A percentile compares a stretch with the other conserved stretches of the same genome.
Conservation (phyloP, 1,284 basidiomycete species). For the Entoloma clypeatum region DNA sequence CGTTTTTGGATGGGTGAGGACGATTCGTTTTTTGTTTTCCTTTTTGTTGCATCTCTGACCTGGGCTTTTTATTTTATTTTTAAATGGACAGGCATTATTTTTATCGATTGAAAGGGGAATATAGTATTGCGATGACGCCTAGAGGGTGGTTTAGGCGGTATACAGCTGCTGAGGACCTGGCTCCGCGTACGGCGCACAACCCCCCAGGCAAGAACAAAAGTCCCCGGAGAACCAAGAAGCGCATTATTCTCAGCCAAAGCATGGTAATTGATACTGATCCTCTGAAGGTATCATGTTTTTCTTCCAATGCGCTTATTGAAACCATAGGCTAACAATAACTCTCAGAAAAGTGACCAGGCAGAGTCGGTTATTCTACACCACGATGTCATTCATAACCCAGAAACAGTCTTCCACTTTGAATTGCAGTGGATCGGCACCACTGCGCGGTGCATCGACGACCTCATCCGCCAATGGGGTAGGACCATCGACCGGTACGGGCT, state of each 20-base stretch:
- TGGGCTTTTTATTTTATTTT: conserved; percentile 9
- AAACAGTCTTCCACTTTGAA: conserved; percentile 92
- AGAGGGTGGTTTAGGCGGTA: conserved; percentile 64
- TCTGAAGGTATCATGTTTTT: conserved; percentile 48
- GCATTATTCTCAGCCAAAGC: conserved; percentile 79
- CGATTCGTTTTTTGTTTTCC: conserved; percentile 1
- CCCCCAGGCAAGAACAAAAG: conserved; percentile 37
- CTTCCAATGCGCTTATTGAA: background rate
- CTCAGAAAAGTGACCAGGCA: conserved; percentile 78
- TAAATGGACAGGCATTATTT: conserved; percentile 75
- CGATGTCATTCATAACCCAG: conserved; percentile 89
- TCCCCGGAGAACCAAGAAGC: conserved; percentile 52
- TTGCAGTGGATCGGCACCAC: conserved; percentile 97
- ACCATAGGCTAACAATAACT: background rate
- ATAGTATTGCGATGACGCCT: conserved; percentile 64
- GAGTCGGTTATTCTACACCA: conserved; percentile 87
- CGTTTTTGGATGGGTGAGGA: conserved; percentile 79
- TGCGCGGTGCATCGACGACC: conserved; percentile 92
- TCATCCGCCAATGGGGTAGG: conserved; percentile 80
- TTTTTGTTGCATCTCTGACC: background rate
- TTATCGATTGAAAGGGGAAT: conserved; percentile 79
- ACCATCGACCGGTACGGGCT: conserved; percentile 89
- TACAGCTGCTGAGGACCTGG: conserved; percentile 34
- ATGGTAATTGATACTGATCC: conserved; percentile 87
- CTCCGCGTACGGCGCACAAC: conserved; percentile 35